Evolutionary conservation across 495 filamentous ascomycete genomes (phyloP).

Genomic region (Aspergillus baeticus): DNA sequence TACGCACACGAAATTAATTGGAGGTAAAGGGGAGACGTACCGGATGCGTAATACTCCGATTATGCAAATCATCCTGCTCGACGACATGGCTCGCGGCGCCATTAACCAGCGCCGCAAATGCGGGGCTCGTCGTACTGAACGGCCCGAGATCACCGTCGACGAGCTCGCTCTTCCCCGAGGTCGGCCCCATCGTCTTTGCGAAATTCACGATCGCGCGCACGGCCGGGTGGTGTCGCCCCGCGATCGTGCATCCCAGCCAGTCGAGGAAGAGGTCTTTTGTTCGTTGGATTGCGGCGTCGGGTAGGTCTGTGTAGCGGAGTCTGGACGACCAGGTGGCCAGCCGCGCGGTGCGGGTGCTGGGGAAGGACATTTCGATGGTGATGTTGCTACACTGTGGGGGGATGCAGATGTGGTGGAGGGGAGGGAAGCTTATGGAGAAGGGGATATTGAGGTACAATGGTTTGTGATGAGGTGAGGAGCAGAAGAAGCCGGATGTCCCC

Average conservation of each 20-base stretch:
- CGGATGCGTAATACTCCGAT: slow-evolving; percentile 39
- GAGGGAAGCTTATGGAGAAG: no score
- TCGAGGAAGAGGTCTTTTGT: slow-evolving; percentile 39
- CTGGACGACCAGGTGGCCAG: no score
- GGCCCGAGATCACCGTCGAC: slow-evolving; percentile 25
- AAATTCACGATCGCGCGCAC: slow-evolving; percentile 29
- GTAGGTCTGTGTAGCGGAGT: background rate
- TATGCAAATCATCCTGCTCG: slow-evolving; percentile 41
- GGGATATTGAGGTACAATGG: no score
- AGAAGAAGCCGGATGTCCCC: no score
- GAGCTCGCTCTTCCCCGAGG: slow-evolving; percentile 30
- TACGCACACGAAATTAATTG: no score
- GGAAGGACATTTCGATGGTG: no score
- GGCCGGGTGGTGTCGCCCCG: slow-evolving; percentile 34
- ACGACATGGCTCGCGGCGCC: slow-evolving; percentile 38
- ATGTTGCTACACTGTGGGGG: no score
- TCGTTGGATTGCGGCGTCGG: slow-evolving; percentile 23
- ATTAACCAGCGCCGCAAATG: slow-evolving; percentile 36
- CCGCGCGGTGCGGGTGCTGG: no score
- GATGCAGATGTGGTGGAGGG: no score
- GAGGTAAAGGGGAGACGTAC: no score
- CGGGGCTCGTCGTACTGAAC: slow-evolving; percentile 25
- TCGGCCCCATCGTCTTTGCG: slow-evolving; percentile 30
- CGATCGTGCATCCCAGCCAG: slow-evolving; percentile 33
- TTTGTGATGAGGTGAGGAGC: no score